phyloP scores from a whole-genome alignment of 495 filamentous ascomycete species.

The Lindgomyces ingoldianus region DNA sequence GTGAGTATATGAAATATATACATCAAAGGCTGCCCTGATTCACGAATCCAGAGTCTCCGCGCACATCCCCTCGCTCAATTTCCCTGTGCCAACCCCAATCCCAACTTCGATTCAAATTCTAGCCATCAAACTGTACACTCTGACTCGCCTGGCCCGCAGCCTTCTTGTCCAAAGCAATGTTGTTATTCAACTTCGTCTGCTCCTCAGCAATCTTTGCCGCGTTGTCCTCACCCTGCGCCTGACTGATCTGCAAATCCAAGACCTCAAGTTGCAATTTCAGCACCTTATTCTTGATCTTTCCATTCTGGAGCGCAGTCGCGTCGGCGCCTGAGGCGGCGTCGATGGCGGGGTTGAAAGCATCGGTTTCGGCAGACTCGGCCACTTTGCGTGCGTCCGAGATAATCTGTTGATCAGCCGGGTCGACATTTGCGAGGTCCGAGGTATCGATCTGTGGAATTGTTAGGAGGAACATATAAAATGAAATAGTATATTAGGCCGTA shows the following conservation, averaged over 20 bases:
- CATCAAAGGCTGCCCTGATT: no score
- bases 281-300: constrained; percentile 60
- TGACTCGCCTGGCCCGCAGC: constrained; percentile 43
- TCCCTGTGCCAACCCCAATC: no score
- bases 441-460: constrained; percentile 43
- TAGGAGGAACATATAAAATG: neutral
- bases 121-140: constrained; percentile 46
- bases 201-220: constrained; percentile 44
- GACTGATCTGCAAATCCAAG: constrained; percentile 41
- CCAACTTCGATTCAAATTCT: no score
- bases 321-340: constrained; percentile 40
- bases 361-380: constrained; percentile 49
- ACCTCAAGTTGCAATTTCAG: constrained; percentile 52
- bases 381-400: constrained; percentile 46
- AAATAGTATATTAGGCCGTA: neutral
- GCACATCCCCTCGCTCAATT: no score
- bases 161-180: constrained; percentile 47
- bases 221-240: constrained; percentile 46
- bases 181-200: constrained; percentile 51
- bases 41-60: no score
- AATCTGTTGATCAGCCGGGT: constrained; percentile 45
- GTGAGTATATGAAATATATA: no score
- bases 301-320: constrained; percentile 48
- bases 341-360: constrained; percentile 50
- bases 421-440: constrained; percentile 44